phyloP scores from a whole-genome alignment of 1,284 basidiomycete genomes.

The Tylopilus sp. region DNA sequence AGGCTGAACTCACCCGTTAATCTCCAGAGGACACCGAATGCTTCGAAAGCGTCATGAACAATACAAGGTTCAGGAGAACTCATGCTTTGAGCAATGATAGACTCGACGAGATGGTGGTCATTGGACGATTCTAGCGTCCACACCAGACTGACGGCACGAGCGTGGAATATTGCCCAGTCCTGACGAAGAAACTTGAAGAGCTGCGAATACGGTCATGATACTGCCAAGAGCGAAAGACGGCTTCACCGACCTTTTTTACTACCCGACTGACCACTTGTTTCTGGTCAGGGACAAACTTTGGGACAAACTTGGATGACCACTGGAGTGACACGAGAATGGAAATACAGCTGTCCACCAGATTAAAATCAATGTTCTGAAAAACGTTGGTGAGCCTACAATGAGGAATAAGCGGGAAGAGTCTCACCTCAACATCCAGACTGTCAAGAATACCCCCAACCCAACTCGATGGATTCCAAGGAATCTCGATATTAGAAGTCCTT shows the following conservation, averaged over 20 bases:
- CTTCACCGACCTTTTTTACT: constrained; percentile 44
- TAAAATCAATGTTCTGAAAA: constrained; percentile 57
- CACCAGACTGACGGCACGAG: constrained; percentile 79
- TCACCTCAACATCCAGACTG: constrained; percentile 52
- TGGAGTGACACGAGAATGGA: constrained; percentile 57
- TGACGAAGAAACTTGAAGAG: constrained; percentile 76
- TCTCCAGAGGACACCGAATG: constrained; percentile 92
- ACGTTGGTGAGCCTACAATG: constrained; percentile 10
- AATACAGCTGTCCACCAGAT: constrained; percentile 62
- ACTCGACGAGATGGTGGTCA: constrained; percentile 65
- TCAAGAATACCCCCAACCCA: constrained; percentile 55
- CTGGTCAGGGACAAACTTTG: constrained; percentile 52
- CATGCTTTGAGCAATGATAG: constrained; percentile 71
- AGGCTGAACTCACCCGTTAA: constrained; percentile 61
- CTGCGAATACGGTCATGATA: constrained; percentile 35
- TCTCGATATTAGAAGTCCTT: constrained; percentile 24
- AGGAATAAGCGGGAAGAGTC: constrained; percentile 11
- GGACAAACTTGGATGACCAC: constrained; percentile 47
- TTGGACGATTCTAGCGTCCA: constrained; percentile 78
- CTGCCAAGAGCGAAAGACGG: background rate
- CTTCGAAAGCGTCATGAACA: constrained; percentile 67
- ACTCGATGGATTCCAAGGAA: constrained; percentile 52
- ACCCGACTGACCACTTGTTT: constrained; percentile 53
- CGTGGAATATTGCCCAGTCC: constrained; percentile 70
- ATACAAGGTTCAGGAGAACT: constrained; percentile 48